These are phyloP conservation scores for Ciborinia camelliae DNA, from an alignment of 2,329 filamentous ascomycete species.

Conservation along the genomic window DNA sequence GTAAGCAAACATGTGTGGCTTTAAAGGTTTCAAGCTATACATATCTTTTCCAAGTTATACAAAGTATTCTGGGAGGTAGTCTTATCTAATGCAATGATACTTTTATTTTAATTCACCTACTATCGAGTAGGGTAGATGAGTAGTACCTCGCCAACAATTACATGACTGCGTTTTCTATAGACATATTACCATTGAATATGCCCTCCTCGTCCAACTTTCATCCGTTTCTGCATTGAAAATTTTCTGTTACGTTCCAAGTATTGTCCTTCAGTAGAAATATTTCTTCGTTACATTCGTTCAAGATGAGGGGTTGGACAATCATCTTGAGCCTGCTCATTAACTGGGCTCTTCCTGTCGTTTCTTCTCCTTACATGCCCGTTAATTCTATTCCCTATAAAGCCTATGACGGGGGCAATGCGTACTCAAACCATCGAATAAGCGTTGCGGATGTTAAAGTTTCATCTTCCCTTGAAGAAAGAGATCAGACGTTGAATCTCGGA, in stretches of 20 bases:
- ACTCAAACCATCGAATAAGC: neutral
- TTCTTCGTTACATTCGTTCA: neutral
- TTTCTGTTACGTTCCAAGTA: neutral
- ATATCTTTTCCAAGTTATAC: too few relatives aligned
- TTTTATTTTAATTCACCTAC: too few relatives aligned
- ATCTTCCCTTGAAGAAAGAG: neutral
- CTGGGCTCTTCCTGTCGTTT: neutral
- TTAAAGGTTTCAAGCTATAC: too few relatives aligned
- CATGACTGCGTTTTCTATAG: neutral
- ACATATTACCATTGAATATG: neutral
- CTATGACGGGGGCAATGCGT: neutral
- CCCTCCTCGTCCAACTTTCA: neutral
- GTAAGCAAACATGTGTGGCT: too few relatives aligned
- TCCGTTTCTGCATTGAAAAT: neutral
- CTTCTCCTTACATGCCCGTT: neutral
- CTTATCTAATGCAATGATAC: too few relatives aligned
- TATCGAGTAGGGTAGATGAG: too few relatives aligned
- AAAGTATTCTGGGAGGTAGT: too few relatives aligned
- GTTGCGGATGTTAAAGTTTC: neutral
- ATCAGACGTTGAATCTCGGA: neutral
- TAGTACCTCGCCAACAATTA: too few relatives aligned
- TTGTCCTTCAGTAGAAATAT: neutral
- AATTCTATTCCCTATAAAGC: neutral
- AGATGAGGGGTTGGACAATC: neutral
- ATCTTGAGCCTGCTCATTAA: neutral